These are phyloP conservation scores for Elaeis oleifera DNA, from an alignment of 202 grass and related monocot species.

Conservation along the genomic window DNA sequence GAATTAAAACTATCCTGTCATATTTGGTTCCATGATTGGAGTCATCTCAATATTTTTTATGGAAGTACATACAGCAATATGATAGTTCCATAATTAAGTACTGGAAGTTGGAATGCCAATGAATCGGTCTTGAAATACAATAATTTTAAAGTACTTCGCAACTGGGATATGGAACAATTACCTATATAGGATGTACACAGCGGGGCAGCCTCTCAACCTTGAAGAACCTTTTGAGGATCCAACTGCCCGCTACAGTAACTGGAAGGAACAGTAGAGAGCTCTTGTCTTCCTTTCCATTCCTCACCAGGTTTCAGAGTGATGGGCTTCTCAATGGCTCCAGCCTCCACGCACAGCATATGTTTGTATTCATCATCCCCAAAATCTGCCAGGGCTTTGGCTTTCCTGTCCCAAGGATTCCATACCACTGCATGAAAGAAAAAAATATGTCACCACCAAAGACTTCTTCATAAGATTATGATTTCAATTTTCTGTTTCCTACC, in stretches of 20 bases:
- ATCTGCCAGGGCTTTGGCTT: conserved; percentile 66
- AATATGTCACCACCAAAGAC: not conserved
- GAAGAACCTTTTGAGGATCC: conserved; percentile 76
- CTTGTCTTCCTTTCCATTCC: conserved; percentile 73
- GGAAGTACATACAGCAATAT: too few species aligned
- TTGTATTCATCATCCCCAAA: conserved; percentile 76
- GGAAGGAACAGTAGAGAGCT: conserved; percentile 75
- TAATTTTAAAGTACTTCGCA: not conserved
- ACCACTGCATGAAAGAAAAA: conserved; percentile 36
- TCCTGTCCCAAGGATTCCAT: conserved; percentile 94
- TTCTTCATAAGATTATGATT: too few species aligned
- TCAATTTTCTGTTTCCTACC: too few species aligned
- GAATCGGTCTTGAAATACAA: conserved; percentile 31
- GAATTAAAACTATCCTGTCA: too few species aligned
- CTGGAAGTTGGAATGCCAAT: conserved; percentile 33
- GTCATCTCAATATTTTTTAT: too few species aligned
- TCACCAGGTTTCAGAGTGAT: conserved; percentile 69
- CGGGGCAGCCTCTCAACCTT: conserved; percentile 38
- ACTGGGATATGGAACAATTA: conserved; percentile 25
- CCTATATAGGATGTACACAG: conserved; percentile 48
- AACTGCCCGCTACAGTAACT: conserved; percentile 83
- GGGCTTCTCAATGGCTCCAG: conserved; percentile 67
- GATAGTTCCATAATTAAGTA: conserved; percentile 10
- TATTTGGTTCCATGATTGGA: too few species aligned
- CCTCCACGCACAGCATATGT: conserved; percentile 62